These are phyloP conservation scores for Meripilus lineatus DNA, from an alignment of 1,284 basidiomycete species.

Conservation along the genomic window DNA sequence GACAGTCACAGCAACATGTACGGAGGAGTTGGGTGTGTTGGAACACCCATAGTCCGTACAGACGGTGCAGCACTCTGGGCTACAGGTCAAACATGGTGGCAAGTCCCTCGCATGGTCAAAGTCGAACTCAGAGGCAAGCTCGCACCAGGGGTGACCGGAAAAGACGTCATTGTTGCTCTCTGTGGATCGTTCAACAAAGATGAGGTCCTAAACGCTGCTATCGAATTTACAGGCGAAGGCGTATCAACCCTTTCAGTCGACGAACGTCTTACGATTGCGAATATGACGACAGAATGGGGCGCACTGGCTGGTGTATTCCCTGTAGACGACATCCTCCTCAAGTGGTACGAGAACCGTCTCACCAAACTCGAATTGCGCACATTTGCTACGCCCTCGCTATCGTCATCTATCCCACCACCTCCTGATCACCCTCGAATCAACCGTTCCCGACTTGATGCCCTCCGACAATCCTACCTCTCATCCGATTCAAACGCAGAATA, in stretches of 20 bases:
- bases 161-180: slow-evolving; percentile 97
- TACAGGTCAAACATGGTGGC: slow-evolving; percentile 99
- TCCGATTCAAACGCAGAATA: slow-evolving; percentile 85
- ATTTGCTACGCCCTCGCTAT: slow-evolving; percentile 51
- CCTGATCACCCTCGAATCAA: slow-evolving; percentile 90
- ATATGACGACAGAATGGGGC: slow-evolving; percentile 99
- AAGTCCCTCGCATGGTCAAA: slow-evolving; percentile 94
- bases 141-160: slow-evolving; percentile 90
- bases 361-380: slow-evolving; percentile 77
- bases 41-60: slow-evolving; percentile 93
- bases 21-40: slow-evolving; percentile 95
- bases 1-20: slow-evolving; percentile 99
- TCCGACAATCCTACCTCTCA: slow-evolving; percentile 50
- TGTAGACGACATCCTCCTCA: slow-evolving; percentile 76
- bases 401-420: slow-evolving; percentile 57
- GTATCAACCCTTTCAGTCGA: slow-evolving; percentile 81
- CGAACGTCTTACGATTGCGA: slow-evolving; percentile 92
- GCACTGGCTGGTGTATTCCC: slow-evolving; percentile 96
- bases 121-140: slow-evolving; percentile 87
- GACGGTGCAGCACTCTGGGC: slow-evolving; percentile 97
- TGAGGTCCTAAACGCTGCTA: slow-evolving; percentile 96
- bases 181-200: slow-evolving; percentile 97
- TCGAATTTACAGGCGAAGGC: slow-evolving; percentile 96
- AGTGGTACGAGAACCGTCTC: slow-evolving; percentile 87
- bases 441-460: slow-evolving; percentile 61